A percentile compares a stretch with the other conserved stretches of the same genome.
These are phyloP conservation scores for Diphasiastrum complanatum DNA, from an alignment of 83 land plant genomes.

Conservation along the genomic window DNA sequence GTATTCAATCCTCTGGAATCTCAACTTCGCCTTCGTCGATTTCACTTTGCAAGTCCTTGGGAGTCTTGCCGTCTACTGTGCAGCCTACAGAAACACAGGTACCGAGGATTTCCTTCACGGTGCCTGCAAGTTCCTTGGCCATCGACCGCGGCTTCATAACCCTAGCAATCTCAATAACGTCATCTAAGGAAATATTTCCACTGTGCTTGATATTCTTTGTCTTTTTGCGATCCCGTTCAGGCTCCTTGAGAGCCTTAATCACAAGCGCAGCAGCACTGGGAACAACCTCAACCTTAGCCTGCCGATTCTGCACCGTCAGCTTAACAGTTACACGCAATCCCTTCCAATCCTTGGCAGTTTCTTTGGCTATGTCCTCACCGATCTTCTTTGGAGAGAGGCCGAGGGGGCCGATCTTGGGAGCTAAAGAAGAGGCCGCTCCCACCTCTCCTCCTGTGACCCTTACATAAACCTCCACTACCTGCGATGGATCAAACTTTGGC, in stretches of 20 bases:
- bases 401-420: conserved; percentile 76
- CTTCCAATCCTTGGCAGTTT: conserved; percentile 75
- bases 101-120: conserved; percentile 78
- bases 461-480: conserved; percentile 60
- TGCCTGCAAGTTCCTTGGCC: conserved; percentile 52
- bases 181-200: conserved; percentile 60
- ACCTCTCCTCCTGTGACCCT: conserved; percentile 83
- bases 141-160: conserved; percentile 64
- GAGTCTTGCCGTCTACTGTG: conserved; percentile 76
- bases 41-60: conserved; percentile 66
- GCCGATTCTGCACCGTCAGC: conserved; percentile 76
- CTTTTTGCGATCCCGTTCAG: conserved; percentile 66
- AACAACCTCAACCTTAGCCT: conserved; percentile 72
- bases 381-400: conserved; percentile 77
- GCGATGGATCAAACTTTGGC: conserved; percentile 61
- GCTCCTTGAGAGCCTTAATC: conserved; percentile 66
- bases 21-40: conserved; percentile 65
- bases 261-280: conserved; percentile 72
- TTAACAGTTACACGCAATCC: conserved; percentile 58
- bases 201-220: conserved; percentile 69
- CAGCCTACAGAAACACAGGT: conserved; percentile 77
- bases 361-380: conserved; percentile 81
- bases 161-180: conserved; percentile 65
- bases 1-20: conserved; percentile 34
- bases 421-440: conserved; percentile 67